Evolutionary conservation across 306 rosid genomes (phyloP), one percentile per base, ranked within the genome.

Genomic region (Echinosophora koreensis): DNA sequence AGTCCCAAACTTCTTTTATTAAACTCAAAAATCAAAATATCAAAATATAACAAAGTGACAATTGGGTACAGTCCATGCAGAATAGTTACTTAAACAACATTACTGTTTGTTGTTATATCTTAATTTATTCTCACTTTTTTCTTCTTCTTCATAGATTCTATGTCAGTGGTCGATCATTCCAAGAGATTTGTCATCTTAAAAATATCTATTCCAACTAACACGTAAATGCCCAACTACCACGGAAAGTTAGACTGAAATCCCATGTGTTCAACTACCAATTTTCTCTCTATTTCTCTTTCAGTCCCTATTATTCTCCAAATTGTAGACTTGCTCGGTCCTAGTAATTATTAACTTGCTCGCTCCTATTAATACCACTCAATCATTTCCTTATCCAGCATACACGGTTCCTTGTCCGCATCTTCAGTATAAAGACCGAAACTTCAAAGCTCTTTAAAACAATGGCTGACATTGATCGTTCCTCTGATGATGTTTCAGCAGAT

Each of bases 221-320:
- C 77, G 13, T 30, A 18, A 71, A 82, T 39, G 18, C 46, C 76
- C 94, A 92, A 70, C 97, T 46, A 92, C 93, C 94, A 27, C 84
- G 78, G 85, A 81, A 81, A 76, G 90, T 76, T 73, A 67, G 47
- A 79, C 68, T 5, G 6, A 4, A 61, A 12, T 17, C 28, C 65
- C 81, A 67, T 69, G 72, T 16, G 66, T 78, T 83, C 94, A 92
- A 70, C 97, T 86, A 92, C 97, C 97, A 71, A 67, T 87, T 92
- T 84, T 80, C 84, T 32, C 66, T 16, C 44, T 16, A 66, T 47
- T 67, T 78, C 67, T 6, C 75, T 59, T 78, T 47, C 82, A 68
- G 35, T 69, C 27, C 77, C 68, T 80, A 15, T 52, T 81, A 77
- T 72, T 78, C 72, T 79, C 39, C 30, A 60, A 35, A 27, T 27